A percentile compares a stretch with the other conserved stretches of the same genome.
Conservation (phyloP, 768 basidiomycete species). For the Termitomyces sp. region DNA sequence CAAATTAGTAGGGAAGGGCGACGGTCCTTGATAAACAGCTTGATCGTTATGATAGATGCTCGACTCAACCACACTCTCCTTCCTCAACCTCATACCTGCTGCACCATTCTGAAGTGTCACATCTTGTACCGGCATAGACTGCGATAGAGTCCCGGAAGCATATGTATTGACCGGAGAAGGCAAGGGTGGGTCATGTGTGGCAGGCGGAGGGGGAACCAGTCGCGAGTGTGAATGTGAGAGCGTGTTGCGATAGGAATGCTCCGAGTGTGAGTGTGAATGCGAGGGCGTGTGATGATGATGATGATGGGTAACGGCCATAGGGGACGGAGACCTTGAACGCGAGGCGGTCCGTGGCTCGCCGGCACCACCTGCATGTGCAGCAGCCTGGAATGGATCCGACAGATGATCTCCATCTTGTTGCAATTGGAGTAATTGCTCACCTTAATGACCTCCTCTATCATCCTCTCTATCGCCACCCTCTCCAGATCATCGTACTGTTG, state of each 20-base stretch:
- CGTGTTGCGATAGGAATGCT: too few species aligned
- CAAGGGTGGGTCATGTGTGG: slow-evolving; percentile 70
- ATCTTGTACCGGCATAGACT: slow-evolving; percentile 39
- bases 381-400: slow-evolving; percentile 23
- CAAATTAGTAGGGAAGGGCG: too few species aligned
- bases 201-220: slow-evolving; percentile 64
- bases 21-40: too few species aligned
- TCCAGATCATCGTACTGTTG: slow-evolving; percentile 77
- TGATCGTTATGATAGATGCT: too few species aligned
- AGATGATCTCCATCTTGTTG: slow-evolving; percentile 30
- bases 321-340: slow-evolving; percentile 32
- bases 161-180: slow-evolving; percentile 40
- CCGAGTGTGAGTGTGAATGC: slow-evolving; percentile 20
- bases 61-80: slow-evolving; percentile 10
- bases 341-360: slow-evolving; percentile 44
- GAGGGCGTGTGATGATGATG: slow-evolving; percentile 26
- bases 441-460: slow-evolving; percentile 66
- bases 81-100: slow-evolving; percentile 13
- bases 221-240: slow-evolving; percentile 12
- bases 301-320: slow-evolving; percentile 21
- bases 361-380: slow-evolving; percentile 18
- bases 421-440: slow-evolving; percentile 38
- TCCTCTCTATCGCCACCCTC: slow-evolving; percentile 59
- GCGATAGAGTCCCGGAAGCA: slow-evolving; percentile 64
- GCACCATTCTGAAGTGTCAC: slow-evolving; percentile 18